Conservation (phyloP, 345 rosid genomes). For the Eucalyptus marginata region DNA sequence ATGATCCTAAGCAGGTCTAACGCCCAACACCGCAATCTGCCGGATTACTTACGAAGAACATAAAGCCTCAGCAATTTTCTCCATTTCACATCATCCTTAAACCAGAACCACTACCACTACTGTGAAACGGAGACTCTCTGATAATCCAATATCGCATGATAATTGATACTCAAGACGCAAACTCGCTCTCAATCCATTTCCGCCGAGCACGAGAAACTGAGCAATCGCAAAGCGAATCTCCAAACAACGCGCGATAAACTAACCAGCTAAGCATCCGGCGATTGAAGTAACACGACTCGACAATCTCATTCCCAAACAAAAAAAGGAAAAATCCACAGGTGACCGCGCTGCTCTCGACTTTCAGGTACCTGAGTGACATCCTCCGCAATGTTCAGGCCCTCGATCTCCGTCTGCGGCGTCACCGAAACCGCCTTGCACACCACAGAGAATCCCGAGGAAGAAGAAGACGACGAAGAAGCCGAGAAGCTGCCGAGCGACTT, state of each 20-base stretch:
- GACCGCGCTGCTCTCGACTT: background rate
- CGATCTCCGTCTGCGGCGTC: slow-evolving; percentile 39
- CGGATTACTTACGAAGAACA: background rate
- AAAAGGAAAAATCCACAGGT: background rate
- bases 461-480: too few species aligned
- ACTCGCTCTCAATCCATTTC: background rate
- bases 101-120: background rate
- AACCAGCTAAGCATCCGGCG: background rate
- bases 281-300: background rate
- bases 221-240: background rate
- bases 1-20: background rate
- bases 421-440: slow-evolving; percentile 60
- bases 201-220: background rate
- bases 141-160: background rate
- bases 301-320: background rate
- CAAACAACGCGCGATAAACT: background rate
- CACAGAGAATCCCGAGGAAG: slow-evolving; percentile 20
- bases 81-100: background rate
- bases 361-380: slow-evolving; percentile 63
- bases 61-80: background rate
- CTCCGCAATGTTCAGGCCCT: slow-evolving; percentile 76
- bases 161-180: background rate
- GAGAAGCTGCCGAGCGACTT: slow-evolving; percentile 5
- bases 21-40: background rate
- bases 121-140: background rate